These are phyloP conservation scores for Hypomontagnella submonticulosa DNA, from an alignment of 495 filamentous ascomycete species.

Conservation along the genomic window DNA sequence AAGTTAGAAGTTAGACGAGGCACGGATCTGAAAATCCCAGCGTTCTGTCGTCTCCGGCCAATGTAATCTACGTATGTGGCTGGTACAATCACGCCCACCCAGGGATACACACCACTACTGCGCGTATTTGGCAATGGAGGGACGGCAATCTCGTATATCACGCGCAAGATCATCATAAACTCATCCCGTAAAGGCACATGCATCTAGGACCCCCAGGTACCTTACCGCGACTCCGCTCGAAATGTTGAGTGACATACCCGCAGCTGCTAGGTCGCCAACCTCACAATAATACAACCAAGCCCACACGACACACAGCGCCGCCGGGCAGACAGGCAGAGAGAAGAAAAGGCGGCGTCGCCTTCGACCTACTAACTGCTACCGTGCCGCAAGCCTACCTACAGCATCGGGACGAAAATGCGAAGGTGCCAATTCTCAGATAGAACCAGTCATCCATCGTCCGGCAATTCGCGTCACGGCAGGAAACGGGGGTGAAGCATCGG, in stretches of 20 bases:
- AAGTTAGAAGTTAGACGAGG: slow-evolving; percentile 13
- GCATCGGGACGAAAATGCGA: slow-evolving; percentile 41
- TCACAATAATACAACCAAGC: too few species aligned
- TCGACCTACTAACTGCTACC: not conserved
- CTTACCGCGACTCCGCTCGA: not conserved
- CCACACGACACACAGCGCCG: too few species aligned
- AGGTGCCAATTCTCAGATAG: slow-evolving; percentile 19
- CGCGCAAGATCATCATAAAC: slow-evolving; percentile 18
- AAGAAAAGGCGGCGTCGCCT: too few species aligned
- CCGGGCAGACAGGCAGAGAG: not conserved
- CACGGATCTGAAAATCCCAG: slow-evolving; percentile 31
- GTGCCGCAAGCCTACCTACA: slow-evolving; percentile 43
- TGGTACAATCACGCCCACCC: slow-evolving; percentile 16
- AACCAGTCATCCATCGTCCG: slow-evolving; percentile 13
- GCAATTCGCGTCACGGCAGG: slow-evolving; percentile 22
- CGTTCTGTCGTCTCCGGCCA: slow-evolving; percentile 13
- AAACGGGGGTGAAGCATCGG: not conserved
- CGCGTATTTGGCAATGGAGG: slow-evolving; percentile 8
- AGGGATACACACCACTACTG: slow-evolving; percentile 10
- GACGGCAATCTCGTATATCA: slow-evolving; percentile 14
- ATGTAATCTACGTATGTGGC: slow-evolving; percentile 25
- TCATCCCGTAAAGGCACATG: not conserved
- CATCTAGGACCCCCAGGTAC: not conserved
- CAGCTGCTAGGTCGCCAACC: not conserved
- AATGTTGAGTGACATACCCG: not conserved